Evolutionary conservation across 768 basidiomycete species (phyloP), one percentile per base, ranked within the genome.

Genomic region (Panus rudis): DNA sequence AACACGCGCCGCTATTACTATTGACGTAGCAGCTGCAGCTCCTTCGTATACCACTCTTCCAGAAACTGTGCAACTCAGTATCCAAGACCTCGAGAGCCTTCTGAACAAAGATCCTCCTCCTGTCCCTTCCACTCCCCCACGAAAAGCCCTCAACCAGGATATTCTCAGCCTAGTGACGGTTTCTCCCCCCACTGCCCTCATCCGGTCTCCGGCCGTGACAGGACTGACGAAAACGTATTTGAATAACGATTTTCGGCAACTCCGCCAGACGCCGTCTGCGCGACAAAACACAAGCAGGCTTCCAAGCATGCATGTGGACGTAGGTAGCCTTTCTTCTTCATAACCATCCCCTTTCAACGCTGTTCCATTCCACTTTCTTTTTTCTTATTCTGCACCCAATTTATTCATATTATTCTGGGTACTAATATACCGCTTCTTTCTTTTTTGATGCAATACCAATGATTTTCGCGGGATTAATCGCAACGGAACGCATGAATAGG

Each of bases 201-300:
- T 87, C 38, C 71, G 85, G 28, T 83, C 81, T 0, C 82, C 84
- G 0, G 79, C 79, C 0, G 76, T 79, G 19, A 84, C 83, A 0
- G 84, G 84, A 14, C 69, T 92, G 21, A 90, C 89, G 10, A 92
- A 90, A 64, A 89, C 75, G 47, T 92, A 92, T 51, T 60, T 58
- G 17, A 83, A 76, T 57, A 89, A 92, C 52, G 88, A 91, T 59
- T 92, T 92, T 53, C 72, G 89, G 41, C 76, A 84, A 56, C 66
- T 88, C 50, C 68, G 88, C 38, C 79, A 81, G 59, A 64, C 68
- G 31, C 73, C 84, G 24, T 73, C 77, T 8, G 75, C 81, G 50
- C 75, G 84, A 53, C 75, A 87, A 59, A 92, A 91, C 55, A 91
- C 87, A 43, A 91, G 88, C 63, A 71, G 89, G 54, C 68, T 91